Conservation (phyloP, 257 asterid species). For the Knoxia roxburghii region DNA sequence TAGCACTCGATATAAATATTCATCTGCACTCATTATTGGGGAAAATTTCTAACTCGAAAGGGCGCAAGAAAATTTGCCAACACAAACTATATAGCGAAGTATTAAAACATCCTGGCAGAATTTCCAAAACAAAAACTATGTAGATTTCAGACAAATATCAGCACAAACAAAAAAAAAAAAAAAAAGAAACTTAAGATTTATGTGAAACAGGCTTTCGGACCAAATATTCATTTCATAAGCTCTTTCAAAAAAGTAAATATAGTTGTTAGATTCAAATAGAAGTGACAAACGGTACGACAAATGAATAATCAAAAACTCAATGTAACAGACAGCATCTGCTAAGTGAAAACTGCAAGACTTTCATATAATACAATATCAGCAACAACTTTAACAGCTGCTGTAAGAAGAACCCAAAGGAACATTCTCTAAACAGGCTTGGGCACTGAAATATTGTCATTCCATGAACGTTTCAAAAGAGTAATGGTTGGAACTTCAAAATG, state of each 20-base stretch:
- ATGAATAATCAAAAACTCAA: not conserved
- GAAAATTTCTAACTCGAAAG: not conserved
- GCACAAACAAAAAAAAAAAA: no score
- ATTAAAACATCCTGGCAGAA: not conserved
- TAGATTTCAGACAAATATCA: not conserved
- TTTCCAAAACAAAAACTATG: not conserved
- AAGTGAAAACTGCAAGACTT: not conserved
- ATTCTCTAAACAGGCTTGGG: not conserved
- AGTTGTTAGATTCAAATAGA: not conserved
- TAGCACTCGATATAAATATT: not conserved
- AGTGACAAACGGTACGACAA: no score
- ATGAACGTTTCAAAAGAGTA: not conserved
- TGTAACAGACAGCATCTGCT: not conserved
- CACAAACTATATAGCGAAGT: not conserved
- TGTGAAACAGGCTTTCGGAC: no score
- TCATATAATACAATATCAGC: not conserved
- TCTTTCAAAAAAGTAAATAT: not conserved
- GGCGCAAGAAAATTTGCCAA: not conserved
- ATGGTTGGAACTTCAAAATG: constrained; percentile 1
- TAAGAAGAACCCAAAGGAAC: no score
- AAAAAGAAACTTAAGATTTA: no score
- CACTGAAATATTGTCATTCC: not conserved
- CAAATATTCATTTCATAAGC: no score
- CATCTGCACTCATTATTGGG: not conserved
- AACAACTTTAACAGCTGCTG: no score